These are phyloP conservation scores for Eimeria sp. DNA, from an alignment of 169 alveolate species.

Conservation along the genomic window DNA sequence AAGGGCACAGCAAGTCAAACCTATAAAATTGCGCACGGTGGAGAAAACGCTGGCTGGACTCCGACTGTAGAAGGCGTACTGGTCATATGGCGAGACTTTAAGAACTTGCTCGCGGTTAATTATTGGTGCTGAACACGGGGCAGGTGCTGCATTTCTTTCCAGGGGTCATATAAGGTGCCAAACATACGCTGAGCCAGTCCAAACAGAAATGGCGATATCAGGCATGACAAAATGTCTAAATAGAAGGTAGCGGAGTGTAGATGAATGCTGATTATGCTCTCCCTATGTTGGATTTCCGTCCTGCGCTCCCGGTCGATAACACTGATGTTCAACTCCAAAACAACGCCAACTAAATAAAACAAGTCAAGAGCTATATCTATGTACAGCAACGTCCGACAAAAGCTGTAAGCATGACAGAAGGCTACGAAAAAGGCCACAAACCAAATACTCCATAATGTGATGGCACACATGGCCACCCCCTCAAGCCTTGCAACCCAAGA, in stretches of 20 bases:
- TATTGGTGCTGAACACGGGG: background rate
- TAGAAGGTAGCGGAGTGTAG: constrained; percentile 7
- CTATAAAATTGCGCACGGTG: background rate
- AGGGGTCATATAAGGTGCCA: background rate
- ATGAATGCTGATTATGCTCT: background rate
- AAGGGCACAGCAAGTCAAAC: background rate
- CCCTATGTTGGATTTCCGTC: constrained; percentile 40
- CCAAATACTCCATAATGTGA: constrained; percentile 52
- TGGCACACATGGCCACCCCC: constrained; percentile 27
- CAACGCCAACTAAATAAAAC: constrained; percentile 7
- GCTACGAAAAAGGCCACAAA: constrained; percentile 36
- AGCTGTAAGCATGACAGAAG: constrained; percentile 9
- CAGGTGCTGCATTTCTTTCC: background rate
- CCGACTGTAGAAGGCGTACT: background rate
- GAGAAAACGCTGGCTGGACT: background rate
- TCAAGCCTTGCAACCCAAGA: constrained; percentile 13
- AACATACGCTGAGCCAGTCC: background rate
- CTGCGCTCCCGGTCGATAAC: constrained; percentile 46
- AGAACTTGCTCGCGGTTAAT: background rate
- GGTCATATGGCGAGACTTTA: background rate
- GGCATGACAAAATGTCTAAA: constrained; percentile 5
- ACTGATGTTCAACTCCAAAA: constrained; percentile 45
- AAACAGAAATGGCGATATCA: constrained; percentile 28
- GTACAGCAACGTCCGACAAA: constrained; percentile 6
- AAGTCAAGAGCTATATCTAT: constrained; percentile 15